Base-by-base conservation (phyloP, 73 alveolate species). In the Tetrahymena malaccensis region DNA sequence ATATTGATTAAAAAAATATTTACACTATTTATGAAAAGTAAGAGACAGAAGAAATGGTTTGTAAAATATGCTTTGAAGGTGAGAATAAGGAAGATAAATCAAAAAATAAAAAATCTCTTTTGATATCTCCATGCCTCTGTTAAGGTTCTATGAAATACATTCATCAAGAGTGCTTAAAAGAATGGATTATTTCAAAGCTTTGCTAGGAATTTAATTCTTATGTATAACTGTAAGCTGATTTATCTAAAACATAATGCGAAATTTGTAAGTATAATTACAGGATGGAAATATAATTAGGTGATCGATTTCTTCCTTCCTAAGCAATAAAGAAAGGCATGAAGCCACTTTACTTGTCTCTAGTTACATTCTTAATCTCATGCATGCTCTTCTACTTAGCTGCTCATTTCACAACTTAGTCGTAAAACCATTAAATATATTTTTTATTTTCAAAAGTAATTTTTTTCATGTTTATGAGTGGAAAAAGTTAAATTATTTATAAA, bases 141-240 rank as follows among this genome's bases (percentile, higher is more conserved):
- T 85, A 96, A 33, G 98, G 98, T 44, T 94, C 98, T 17, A 95
- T 97, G 94, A 97, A 96, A 95, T 95, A 89, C 95, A 96, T 97
- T 7, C 98, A 97, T 96, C 85, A 96, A 37, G 97, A 94, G 33
- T 97, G 98, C 85, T 57, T 97, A 25, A 96, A 96, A 93, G 96
- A 84, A 34, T 97, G 98, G 98, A 96, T 97, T 1, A 97, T 95
- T 43, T 94, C 96, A 34, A 97, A 97, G 85, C 94, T 96, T n/a
- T 70, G 89, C 31, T 70, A 70, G 12, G 89, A 70, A 70, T 70
- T 70, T 70, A n/a, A 70, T 31, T 70, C 89, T 31, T 70, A 70
- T 31, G 89, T n/a, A 13, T n/a, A 70, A 70, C 89, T 70, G 89
- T 70, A 70, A 70, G 89, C 89, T 27, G 89, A 70, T n/a, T 70